phyloP scores from a whole-genome alignment of 148 eudicot genomes.

The Cornus suecica region DNA sequence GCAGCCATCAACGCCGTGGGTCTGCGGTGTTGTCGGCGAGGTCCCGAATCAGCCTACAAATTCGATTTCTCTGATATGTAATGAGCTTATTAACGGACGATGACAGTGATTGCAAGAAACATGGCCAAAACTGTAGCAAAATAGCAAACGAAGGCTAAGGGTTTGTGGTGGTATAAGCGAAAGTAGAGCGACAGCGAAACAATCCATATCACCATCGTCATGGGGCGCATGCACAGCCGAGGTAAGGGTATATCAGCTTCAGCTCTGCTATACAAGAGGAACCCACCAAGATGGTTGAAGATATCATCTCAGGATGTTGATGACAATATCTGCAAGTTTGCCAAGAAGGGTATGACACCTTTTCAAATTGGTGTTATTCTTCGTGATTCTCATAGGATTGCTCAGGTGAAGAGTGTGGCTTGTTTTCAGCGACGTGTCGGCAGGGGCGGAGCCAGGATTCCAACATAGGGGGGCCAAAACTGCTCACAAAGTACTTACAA shows the following conservation, averaged over 20 bases:
- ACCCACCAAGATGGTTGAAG: constrained; percentile 31
- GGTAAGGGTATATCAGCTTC: constrained; percentile 30
- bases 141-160: too few relatives aligned
- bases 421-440: too few relatives aligned
- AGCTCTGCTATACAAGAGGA: constrained; percentile 27
- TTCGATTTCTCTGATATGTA: too few relatives aligned
- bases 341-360: constrained; percentile 22
- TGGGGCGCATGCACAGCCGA: constrained; percentile 30
- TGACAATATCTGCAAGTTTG: constrained; percentile 30
- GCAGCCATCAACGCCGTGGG: too few relatives aligned
- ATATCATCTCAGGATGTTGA: constrained; percentile 31
- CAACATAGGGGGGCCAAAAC: too few relatives aligned
- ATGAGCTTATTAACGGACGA: too few relatives aligned
- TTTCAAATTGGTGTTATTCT: constrained; percentile 24
- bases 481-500: too few relatives aligned
- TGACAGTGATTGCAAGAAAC: too few relatives aligned
- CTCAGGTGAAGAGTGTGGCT: constrained; percentile 25
- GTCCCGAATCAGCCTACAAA: too few relatives aligned
- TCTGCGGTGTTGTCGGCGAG: too few relatives aligned
- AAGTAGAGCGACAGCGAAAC: not conserved
- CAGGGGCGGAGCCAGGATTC: too few relatives aligned
- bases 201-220: not conserved
- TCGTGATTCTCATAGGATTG: constrained; percentile 26
- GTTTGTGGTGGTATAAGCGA: not conserved
- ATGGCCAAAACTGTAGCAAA: too few relatives aligned